A percentile compares a stretch with the other conserved stretches of the same genome.
Conservation (phyloP, 1,139 yeast species). For the Hemisphaericaspora xylanilytica region DNA sequence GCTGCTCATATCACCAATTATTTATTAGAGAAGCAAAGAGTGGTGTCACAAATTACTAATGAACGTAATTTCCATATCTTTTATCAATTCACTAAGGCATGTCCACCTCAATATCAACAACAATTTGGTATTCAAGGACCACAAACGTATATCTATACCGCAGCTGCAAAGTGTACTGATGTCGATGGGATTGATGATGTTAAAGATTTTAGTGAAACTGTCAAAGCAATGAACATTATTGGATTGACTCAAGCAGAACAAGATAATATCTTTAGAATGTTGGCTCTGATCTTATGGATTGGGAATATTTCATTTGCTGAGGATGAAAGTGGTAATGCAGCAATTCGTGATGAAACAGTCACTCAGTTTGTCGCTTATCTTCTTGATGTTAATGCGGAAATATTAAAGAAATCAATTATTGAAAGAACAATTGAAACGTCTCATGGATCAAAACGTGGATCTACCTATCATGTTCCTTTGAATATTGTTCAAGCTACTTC, state of each 20-base stretch:
- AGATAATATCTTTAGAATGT: constrained; percentile 81
- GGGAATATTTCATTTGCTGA: constrained; percentile 88
- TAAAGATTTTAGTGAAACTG: constrained; percentile 74
- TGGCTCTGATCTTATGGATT: constrained; percentile 88
- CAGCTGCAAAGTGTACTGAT: constrained; percentile 78
- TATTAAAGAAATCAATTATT: constrained; percentile 64
- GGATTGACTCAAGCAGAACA: constrained; percentile 82
- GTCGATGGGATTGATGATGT: constrained; percentile 87
- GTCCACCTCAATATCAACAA: constrained; percentile 81
- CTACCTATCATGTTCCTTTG: constrained; percentile 91
- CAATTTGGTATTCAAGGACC: constrained; percentile 88
- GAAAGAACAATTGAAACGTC: constrained; percentile 87
- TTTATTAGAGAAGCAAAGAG: constrained; percentile 90
- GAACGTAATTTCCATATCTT: constrained; percentile 98
- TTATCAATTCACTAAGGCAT: constrained; percentile 92
- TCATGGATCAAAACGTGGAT: constrained; percentile 86
- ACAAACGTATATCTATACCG: constrained; percentile 86
- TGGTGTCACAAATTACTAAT: constrained; percentile 85
- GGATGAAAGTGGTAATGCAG: constrained; percentile 83
- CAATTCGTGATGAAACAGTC: constrained; percentile 78
- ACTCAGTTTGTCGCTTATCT: constrained; percentile 93
- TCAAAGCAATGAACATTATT: constrained; percentile 82
- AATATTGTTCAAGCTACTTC: constrained; percentile 92
- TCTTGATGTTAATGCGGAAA: constrained; percentile 71
- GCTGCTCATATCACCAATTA: constrained; percentile 97